These are phyloP conservation scores for Ogataea philodendri DNA, from an alignment of 805 yeast genomes.

Conservation along the genomic window DNA sequence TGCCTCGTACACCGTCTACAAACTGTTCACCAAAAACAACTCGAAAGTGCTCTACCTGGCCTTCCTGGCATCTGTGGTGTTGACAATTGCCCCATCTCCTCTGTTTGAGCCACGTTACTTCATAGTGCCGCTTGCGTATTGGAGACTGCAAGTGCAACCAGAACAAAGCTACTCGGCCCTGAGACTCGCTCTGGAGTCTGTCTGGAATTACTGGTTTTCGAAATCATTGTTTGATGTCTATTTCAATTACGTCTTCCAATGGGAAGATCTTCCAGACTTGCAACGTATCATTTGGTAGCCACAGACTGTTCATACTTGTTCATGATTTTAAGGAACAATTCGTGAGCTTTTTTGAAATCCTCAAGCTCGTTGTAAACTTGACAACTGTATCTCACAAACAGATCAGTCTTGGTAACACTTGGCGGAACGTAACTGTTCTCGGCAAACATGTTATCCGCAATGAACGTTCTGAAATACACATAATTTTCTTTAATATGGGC, in stretches of 20 bases:
- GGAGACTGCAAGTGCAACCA: constrained; percentile 59
- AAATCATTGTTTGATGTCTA: constrained; percentile 53
- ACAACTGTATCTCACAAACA: constrained; percentile 54
- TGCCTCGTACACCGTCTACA: constrained; percentile 27
- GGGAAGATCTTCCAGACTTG: constrained; percentile 59
- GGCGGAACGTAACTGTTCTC: constrained; percentile 51
- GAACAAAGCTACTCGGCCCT: constrained; percentile 32
- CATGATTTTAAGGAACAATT: constrained; percentile 36
- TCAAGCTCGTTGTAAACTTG: constrained; percentile 56
- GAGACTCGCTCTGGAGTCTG: constrained; percentile 52
- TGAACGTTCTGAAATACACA: not conserved
- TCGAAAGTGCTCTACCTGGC: constrained; percentile 45
- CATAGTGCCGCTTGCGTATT: constrained; percentile 73
- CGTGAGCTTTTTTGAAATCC: constrained; percentile 51
- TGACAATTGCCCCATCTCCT: constrained; percentile 84
- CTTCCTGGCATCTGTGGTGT: constrained; percentile 48
- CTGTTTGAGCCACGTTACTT: constrained; percentile 92
- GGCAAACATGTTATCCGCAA: constrained; percentile 14
- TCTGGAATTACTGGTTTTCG: constrained; percentile 62
- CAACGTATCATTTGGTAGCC: constrained; percentile 88
- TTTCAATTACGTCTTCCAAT: constrained; percentile 56
- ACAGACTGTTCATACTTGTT: constrained; percentile 18
- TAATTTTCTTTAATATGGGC: not conserved
- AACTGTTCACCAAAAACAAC: constrained; percentile 17
- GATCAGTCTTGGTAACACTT: constrained; percentile 38